Conservation (phyloP, 768 basidiomycete species). For the Lactarius sanguifluus region DNA sequence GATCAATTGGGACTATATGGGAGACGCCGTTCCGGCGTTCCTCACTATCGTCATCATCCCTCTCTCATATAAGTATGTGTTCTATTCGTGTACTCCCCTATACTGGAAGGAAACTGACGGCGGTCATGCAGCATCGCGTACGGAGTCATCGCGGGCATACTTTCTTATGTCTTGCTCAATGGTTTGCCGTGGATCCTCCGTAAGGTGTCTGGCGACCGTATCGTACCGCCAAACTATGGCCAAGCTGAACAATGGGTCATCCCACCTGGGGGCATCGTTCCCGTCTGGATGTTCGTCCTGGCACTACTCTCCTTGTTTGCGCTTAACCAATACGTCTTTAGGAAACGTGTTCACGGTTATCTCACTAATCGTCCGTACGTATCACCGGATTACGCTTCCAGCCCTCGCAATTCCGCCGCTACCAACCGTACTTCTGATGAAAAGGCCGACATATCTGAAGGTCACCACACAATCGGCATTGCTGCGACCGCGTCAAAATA, state of each 20-base stretch:
- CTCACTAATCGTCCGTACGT: neutral
- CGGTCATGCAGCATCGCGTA: slow-evolving; percentile 67
- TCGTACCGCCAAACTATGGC: slow-evolving; percentile 64
- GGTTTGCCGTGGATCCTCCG: slow-evolving; percentile 59
- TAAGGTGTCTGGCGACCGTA: slow-evolving; percentile 52
- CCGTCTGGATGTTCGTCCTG: slow-evolving; percentile 57
- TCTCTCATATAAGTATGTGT: slow-evolving; percentile 66
- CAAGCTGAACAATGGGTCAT: slow-evolving; percentile 66
- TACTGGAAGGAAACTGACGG: slow-evolving; percentile 14
- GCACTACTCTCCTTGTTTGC: neutral
- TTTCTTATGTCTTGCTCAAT: slow-evolving; percentile 71
- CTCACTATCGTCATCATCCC: slow-evolving; percentile 79
- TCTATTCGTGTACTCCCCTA: slow-evolving; percentile 12
- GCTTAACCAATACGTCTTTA: neutral
- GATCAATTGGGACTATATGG: slow-evolving; percentile 88
- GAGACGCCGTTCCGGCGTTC: slow-evolving; percentile 84
- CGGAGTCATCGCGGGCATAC: slow-evolving; percentile 79
- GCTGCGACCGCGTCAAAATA: neutral
- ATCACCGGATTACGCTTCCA: neutral
- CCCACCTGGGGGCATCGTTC: slow-evolving; percentile 68
- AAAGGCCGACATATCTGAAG: neutral
- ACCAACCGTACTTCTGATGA: neutral
- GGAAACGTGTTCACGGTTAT: slow-evolving; percentile 13
- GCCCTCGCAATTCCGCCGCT: neutral
- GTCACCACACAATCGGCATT: neutral